These are phyloP conservation scores for Neospermospora avenae DNA, from an alignment of 2,329 filamentous ascomycete species.

Conservation along the genomic window DNA sequence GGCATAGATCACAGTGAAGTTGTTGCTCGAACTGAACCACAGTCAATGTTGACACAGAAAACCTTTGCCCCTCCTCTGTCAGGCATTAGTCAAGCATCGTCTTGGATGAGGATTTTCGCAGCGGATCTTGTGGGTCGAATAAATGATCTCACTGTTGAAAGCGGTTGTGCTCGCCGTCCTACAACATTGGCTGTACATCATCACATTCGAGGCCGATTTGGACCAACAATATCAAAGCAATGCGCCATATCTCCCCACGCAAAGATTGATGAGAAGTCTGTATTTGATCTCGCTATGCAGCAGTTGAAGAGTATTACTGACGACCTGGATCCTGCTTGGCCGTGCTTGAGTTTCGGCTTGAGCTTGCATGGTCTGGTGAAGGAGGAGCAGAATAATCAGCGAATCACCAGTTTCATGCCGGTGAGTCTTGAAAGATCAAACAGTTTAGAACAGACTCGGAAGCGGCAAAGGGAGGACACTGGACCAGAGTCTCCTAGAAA, in stretches of 20 bases:
- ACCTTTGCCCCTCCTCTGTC: slow-evolving; percentile 85
- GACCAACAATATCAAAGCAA: slow-evolving; percentile 71
- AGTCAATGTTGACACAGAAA: slow-evolving; percentile 95
- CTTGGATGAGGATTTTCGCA: slow-evolving; percentile 87
- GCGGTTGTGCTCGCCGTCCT: slow-evolving; percentile 82
- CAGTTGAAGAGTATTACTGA: slow-evolving; percentile 62
- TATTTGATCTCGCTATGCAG: slow-evolving; percentile 76
- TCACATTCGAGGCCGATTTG: slow-evolving; percentile 53
- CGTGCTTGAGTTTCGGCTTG: slow-evolving; percentile 84
- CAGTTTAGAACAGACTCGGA: slow-evolving; percentile 20
- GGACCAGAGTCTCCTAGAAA: background rate
- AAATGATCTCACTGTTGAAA: slow-evolving; percentile 76
- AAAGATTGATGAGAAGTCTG: slow-evolving; percentile 63
- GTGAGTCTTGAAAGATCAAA: slow-evolving; percentile 13
- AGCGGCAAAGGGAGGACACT: slow-evolving; percentile 37
- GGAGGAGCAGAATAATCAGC: slow-evolving; percentile 73
- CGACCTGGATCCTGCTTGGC: slow-evolving; percentile 83
- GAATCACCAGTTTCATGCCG: slow-evolving; percentile 42
- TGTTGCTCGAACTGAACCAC: slow-evolving; percentile 86
- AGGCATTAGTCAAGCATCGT: slow-evolving; percentile 69
- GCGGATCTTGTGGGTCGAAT: slow-evolving; percentile 88
- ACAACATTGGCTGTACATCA: slow-evolving; percentile 84
- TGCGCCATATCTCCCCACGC: slow-evolving; percentile 73
- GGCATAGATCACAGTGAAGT: slow-evolving; percentile 87
- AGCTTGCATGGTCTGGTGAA: slow-evolving; percentile 84